Base-by-base conservation (phyloP, 495 filamentous ascomycete species). In the Tuber melanosporum region DNA sequence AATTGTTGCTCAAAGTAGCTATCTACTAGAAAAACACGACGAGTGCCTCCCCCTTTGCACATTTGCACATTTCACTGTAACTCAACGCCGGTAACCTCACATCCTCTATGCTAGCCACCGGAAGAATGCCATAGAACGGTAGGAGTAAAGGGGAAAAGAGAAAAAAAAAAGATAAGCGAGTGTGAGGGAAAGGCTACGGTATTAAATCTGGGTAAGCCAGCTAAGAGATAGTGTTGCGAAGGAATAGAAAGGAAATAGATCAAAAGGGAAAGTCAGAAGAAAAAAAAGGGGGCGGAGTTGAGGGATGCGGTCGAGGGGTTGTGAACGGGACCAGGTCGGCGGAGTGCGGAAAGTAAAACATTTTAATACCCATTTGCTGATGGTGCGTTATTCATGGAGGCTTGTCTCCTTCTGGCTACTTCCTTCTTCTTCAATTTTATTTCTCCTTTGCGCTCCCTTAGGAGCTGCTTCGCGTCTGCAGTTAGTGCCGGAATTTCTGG, bases 401-500 rank as follows among this genome's bases (percentile, higher is more conserved):
- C 36, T 43, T 41, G 47, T 47, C 74, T 70, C 26, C n/a, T 46
- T 49, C 44, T 71, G 36, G 8, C 44, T 72, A 20, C 26, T 19
- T 42, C 22, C 75, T 26, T 52, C 71, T 43, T 47, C 71, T 79
- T 79, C 46, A 44, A 44, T 70, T 49, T 77, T 17, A 80, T 3
- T 10, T 69, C 79, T 9, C 87, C 87, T 69, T 89, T 87, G 32
- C 91, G 83, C 17, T 89, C 89, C 8, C 81, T 78, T 19, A 92
- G 78, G 81, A 92, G 91, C 43, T 85, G 86, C 74, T 85, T 87
- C 1, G 91, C 91, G 12, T 80, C 70, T 6, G 85, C 84, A 12
- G 90, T 84, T n/a, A 89, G 79, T 66, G 88, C 84, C 19, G 80
- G 83, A 26, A 86, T 82, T 82, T 93, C 92, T 0, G 84, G 86